These are phyloP conservation scores for Exophiala viscosa DNA, from an alignment of 2,329 filamentous ascomycete genomes.

Conservation along the genomic window DNA sequence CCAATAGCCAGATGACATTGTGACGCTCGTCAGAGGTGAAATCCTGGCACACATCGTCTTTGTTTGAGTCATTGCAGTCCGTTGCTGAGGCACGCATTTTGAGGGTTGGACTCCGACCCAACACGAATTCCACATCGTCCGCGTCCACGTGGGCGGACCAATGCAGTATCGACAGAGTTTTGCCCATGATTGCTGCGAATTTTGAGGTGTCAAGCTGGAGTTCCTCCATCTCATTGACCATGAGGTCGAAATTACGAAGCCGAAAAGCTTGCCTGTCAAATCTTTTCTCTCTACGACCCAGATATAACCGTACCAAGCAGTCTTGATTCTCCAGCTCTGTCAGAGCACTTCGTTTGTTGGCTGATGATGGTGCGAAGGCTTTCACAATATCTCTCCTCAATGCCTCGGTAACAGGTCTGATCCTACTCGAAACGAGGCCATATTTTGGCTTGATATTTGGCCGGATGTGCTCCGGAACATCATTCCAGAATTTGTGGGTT, in stretches of 20 bases:
- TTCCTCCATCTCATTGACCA: slow-evolving; percentile 46
- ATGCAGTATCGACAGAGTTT: slow-evolving; percentile 50
- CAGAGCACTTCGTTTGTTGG: neutral
- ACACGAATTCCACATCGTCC: slow-evolving; percentile 56
- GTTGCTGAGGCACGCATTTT: slow-evolving; percentile 10
- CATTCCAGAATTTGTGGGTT: neutral
- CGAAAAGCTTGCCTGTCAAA: neutral
- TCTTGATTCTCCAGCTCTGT: slow-evolving; percentile 37
- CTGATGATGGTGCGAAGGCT: neutral
- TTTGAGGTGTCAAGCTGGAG: slow-evolving; percentile 34
- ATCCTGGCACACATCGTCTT: neutral
- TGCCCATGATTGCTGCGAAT: slow-evolving; percentile 48
- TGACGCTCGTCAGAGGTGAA: slow-evolving; percentile 2
- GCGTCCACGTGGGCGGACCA: slow-evolving; percentile 50
- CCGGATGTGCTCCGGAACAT: slow-evolving; percentile 1
- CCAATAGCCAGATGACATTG: slow-evolving; percentile 46
- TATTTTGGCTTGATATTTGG: neutral
- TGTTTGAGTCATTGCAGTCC: neutral
- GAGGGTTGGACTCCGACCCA: slow-evolving; percentile 30
- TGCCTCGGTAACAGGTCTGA: neutral
- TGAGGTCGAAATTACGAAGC: slow-evolving; percentile 13
- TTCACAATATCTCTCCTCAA: neutral
- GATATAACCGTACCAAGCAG: slow-evolving; percentile 50
- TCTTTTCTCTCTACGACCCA: slow-evolving; percentile 37
- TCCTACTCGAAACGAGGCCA: neutral